These are phyloP conservation scores for Pelargonium australe DNA, from an alignment of 441 rosid species.

Conservation along the genomic window DNA sequence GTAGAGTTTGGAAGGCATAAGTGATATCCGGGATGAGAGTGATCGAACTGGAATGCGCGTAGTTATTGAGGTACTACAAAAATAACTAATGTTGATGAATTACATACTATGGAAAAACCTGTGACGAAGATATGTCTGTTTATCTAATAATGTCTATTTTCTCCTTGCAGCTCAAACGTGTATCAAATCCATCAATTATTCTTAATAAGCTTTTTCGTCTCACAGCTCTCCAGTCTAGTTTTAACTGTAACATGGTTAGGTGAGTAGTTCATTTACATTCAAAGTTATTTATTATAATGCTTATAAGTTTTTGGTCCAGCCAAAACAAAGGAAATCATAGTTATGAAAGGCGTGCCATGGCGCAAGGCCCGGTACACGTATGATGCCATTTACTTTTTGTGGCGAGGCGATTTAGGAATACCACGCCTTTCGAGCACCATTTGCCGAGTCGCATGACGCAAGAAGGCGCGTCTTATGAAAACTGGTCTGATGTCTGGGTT, in stretches of 20 bases:
- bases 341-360: no score
- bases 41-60: slow-evolving; percentile 93
- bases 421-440: no score
- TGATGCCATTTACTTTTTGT: no score
- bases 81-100: not conserved
- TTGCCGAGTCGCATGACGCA: no score
- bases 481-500: no score
- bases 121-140: not conserved
- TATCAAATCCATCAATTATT: slow-evolving; percentile 69
- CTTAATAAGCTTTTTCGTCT: slow-evolving; percentile 81
- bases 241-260: slow-evolving; percentile 98
- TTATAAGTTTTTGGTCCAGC: not conserved
- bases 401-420: no score
- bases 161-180: slow-evolving; percentile 65
- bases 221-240: slow-evolving; percentile 90
- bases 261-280: slow-evolving; percentile 32
- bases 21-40: slow-evolving; percentile 96
- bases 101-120: not conserved
- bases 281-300: not conserved
- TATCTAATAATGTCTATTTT: not conserved
- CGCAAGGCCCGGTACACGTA: no score
- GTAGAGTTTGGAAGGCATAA: slow-evolving; percentile 85
- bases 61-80: slow-evolving; percentile 69
- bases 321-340: not conserved
- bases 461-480: no score